Base-by-base conservation (phyloP, 192 early-diverging fungal genomes). In the Diversispora eburnea region DNA sequence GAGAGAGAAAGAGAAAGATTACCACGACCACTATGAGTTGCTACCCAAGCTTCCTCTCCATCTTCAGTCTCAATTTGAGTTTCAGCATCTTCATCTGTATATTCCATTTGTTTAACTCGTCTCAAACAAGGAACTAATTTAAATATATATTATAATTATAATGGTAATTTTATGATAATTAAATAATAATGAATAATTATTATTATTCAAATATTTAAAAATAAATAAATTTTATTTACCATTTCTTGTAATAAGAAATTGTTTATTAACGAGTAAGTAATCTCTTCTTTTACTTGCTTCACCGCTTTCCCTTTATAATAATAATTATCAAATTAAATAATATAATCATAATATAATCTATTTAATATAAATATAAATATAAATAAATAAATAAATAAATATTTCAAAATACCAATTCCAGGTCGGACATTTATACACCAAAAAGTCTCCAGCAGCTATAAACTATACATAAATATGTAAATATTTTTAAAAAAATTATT, bases 341-440 rank as follows among this genome's bases (percentile, higher is more conserved):
- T n/a, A n/a, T n/a, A n/a, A n/a, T n/a, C n/a, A 22, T 58, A 3
- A 58, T 5, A 22, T 58, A 15, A 12, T n/a, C 13, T 55, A 0
- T 15, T 15, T 5, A 5, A 55, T 15, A 55, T 55, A 15, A n/a
- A 55, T 15, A 55, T 55, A 15, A 7, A 55, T 55, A 55, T 15
- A 15, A 7, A 10, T 55, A 20, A n/a, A n/a, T n/a, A n/a, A n/a
- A n/a, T n/a, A n/a, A n/a, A n/a, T 7, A 4, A 15, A 20, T 19
- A 0, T 15, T 22, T 57, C 22, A n/a, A 67, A 54, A 52, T 82
- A 85, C 86, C 98, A 99, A 68, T 84, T 84, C 98, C 98, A 99
- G 12, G 98, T 99, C 12, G 96, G 96, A 77, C 98, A 99, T 79
- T 99, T 98, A 84, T 90, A 96, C 15, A 97, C 95, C 59, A 99